Base-by-base conservation (phyloP, 2,329 filamentous ascomycete species). In the Aspergillus fijiensis region DNA sequence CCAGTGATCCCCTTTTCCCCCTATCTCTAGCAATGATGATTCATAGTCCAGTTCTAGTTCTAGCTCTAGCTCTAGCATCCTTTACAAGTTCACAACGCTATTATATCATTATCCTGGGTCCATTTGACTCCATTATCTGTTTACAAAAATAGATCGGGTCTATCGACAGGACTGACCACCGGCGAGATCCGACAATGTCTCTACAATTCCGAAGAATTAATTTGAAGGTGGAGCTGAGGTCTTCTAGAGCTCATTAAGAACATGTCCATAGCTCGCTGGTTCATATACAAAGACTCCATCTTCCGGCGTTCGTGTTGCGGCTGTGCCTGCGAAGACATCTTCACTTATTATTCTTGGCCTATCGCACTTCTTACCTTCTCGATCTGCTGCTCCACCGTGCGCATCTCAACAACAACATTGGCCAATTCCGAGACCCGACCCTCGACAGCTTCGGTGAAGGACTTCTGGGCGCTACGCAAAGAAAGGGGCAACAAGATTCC, bases 401-500 rank as follows among this genome's bases (percentile, higher is more conserved):
- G 73, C 76, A 82, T 79, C 62, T 78, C 72, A n/a, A 69, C 66
- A 5, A 72, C 60, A 4, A 76, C 67, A 49, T 69, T 74, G 14
- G 77, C 72, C 58, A 82, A 63, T 25, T 73, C 66, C 2, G 78
- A 72, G 25, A 80, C 65, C 1, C 67, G 62, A 9, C 67, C 67
- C 27, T 74, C 70, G n/a, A 80, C 65, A 14, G 72, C 77, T n/a
- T 68, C 63, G 7, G 67, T 71, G 61, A 83, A 83, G 14, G 73
- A 74, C 51, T 63, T 70, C 65, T 82, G 80, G 3, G 79, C 77
- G 42, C 61, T 72, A 57, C 78, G 78, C 39, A 83, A 71, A 25
- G 77, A 72, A 10, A 72, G 71, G 3, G 81, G 77, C 19, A 80
- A 75, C 12, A 83, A 69, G 47, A 82, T 78, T 5, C 80, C 81